A percentile compares a stretch with the other conserved stretches of the same genome.
phyloP scores from a whole-genome alignment of 2,329 filamentous ascomycete genomes.

The Apiospora marii region DNA sequence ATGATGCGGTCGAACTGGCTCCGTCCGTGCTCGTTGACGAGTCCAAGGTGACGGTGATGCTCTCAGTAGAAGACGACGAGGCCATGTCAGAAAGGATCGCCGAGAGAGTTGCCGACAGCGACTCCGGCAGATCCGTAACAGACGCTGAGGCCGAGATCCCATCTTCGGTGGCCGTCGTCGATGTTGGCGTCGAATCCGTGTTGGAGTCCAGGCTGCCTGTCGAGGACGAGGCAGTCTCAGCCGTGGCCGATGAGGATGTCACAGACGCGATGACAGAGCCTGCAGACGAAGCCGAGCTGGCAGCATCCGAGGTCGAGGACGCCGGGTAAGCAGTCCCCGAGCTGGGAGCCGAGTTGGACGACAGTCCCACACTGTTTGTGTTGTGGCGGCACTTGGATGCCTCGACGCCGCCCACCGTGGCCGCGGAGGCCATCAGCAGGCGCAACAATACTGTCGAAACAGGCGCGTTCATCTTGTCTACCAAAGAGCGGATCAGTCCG shows the following conservation, averaged over 20 bases:
- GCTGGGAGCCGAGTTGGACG: not conserved
- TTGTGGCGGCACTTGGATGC: not conserved
- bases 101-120: not conserved
- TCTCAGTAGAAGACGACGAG: not conserved
- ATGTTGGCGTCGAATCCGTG: not conserved
- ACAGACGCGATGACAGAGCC: not conserved
- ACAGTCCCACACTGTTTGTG: not conserved
- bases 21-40: not conserved
- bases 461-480: not conserved
- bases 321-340: too few species aligned
- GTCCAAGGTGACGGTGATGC: not conserved
- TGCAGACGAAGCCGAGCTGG: too few species aligned
- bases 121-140: not conserved
- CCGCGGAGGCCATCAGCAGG: not conserved
- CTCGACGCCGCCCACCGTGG: not conserved
- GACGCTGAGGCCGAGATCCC: too few species aligned
- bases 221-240: not conserved
- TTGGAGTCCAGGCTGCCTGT: too few species aligned
- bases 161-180: not conserved
- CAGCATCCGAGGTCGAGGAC: too few species aligned
- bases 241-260: not conserved
- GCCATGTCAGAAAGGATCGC: not conserved
- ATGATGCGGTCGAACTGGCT: not conserved
- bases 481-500: not conserved
- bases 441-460: not conserved